A percentile compares a stretch with the other conserved stretches of the same genome.
phyloP scores from a whole-genome alignment of 257 asterid species.

The Leptodermis oblonga region DNA sequence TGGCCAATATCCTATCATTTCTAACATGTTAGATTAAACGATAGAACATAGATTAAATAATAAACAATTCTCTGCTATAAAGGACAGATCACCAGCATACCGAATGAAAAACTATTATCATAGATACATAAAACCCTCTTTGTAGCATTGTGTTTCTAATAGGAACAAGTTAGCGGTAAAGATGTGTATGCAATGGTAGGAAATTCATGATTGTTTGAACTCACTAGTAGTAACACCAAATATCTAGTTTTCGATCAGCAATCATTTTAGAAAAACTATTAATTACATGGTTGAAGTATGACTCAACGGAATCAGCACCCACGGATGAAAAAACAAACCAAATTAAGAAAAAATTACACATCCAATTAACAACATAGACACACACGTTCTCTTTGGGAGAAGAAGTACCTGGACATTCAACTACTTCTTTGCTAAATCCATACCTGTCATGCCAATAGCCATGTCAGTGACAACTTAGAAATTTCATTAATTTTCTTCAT shows the following conservation, averaged over 20 bases:
- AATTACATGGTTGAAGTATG: neutral
- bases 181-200: neutral
- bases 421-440: constrained; percentile 82
- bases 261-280: neutral
- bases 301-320: neutral
- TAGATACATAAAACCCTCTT: neutral
- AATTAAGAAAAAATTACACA: neutral
- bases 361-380: neutral
- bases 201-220: neutral
- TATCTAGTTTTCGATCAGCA: neutral
- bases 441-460: constrained; percentile 54
- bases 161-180: neutral
- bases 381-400: neutral
- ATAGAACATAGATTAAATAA: neutral
- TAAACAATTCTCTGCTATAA: neutral
- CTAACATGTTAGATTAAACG: constrained; percentile 10
- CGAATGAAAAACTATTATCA: neutral
- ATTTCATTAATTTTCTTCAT: neutral
- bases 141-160: neutral
- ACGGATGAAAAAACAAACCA: neutral
- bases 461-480: constrained; percentile 29
- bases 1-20: constrained; percentile 83
- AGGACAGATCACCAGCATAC: neutral
- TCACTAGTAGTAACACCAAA: neutral
- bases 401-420: constrained; percentile 85